Conservation (phyloP, 331 rosid genomes). For the Malus hybrid region DNA sequence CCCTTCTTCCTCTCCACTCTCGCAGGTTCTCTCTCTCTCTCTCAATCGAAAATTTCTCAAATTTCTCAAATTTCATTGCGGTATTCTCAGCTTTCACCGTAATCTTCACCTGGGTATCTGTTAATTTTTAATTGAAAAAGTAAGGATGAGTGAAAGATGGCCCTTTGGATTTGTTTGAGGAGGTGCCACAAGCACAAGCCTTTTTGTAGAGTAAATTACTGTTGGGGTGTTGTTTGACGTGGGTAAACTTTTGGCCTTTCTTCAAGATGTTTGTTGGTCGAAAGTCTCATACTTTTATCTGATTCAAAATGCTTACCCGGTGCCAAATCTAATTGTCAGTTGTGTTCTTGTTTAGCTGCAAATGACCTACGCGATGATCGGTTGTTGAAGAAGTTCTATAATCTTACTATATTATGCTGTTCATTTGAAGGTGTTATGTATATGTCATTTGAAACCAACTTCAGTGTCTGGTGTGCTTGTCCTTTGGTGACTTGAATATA, state of each 20-base stretch:
- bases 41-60: background rate
- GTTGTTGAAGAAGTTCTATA: background rate
- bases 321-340: too few species aligned
- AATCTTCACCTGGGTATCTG: background rate
- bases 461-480: background rate
- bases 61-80: background rate
- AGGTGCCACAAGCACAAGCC: background rate
- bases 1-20: conserved; percentile 32
- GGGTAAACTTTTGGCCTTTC: background rate
- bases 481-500: background rate
- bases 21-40: conserved; percentile 37
- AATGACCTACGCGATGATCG: background rate
- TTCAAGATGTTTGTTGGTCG: background rate
- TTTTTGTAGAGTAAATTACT: background rate
- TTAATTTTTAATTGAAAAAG: background rate
- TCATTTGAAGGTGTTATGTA: background rate
- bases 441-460: background rate
- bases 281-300: too few species aligned
- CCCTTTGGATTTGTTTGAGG: background rate
- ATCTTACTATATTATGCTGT: background rate
- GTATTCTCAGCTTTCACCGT: background rate
- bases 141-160: background rate
- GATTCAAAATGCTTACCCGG: too few species aligned
- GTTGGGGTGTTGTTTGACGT: background rate
- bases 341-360: too few species aligned